Conservation (phyloP, 768 basidiomycete species). For the Coprinopsis strossmayeri region DNA sequence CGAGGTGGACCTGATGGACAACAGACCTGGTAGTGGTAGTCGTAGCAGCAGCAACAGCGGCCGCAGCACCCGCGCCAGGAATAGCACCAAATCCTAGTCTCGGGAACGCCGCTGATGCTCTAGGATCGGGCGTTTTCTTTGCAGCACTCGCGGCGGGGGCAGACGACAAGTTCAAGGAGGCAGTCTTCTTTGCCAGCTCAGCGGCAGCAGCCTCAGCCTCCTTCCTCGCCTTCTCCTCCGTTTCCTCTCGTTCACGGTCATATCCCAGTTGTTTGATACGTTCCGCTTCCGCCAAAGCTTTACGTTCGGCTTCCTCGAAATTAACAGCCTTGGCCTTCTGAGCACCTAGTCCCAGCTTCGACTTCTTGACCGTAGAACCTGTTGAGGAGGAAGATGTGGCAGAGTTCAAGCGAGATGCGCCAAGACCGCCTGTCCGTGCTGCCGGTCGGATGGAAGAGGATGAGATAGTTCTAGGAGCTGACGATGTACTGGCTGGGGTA, state of each 20-base stretch:
- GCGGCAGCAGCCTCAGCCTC: constrained; percentile 50
- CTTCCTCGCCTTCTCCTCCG: constrained; percentile 66
- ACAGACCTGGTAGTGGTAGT: constrained; percentile 26
- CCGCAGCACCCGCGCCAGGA: constrained; percentile 52
- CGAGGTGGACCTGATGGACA: too few relatives aligned
- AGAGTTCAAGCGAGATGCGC: constrained; percentile 31
- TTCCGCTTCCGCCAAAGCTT: constrained; percentile 89
- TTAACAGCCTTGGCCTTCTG: constrained; percentile 83
- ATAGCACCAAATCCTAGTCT: constrained; percentile 82
- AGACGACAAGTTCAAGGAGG: constrained; percentile 24
- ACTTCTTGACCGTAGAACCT: constrained; percentile 46
- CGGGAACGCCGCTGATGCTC: constrained; percentile 46
- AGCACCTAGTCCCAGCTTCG: constrained; percentile 79
- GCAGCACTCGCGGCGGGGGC: constrained; percentile 18
- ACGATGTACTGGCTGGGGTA: constrained; percentile 28
- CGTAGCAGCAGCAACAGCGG: constrained; percentile 35
- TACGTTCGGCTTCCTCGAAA: constrained; percentile 91
- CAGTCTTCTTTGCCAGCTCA: constrained; percentile 31
- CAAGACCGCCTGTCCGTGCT: constrained; percentile 39
- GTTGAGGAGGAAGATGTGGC: constrained; percentile 28
- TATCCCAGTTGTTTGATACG: constrained; percentile 89
- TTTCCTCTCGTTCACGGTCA: constrained; percentile 78
- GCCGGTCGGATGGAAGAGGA: constrained; percentile 43
- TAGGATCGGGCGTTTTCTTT: constrained; percentile 17
- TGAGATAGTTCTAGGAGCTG: constrained; percentile 50